phyloP scores from a whole-genome alignment of 345 rosid species.

The Eutrema yunnanense region DNA sequence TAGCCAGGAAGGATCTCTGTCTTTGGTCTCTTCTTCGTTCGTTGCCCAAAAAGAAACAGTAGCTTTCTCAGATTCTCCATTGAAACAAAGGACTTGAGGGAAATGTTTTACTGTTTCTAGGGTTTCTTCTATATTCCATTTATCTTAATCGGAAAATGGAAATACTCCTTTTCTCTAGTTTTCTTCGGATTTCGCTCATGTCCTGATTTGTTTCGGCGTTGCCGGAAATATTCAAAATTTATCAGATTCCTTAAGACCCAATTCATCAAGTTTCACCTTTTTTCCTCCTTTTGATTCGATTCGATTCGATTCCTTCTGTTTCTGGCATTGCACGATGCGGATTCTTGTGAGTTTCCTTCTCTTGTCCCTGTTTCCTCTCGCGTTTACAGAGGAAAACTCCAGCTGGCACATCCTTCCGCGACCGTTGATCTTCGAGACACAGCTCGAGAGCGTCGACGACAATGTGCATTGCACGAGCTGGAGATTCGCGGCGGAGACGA shows the following conservation, averaged over 20 bases:
- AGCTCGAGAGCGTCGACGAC: slow-evolving; percentile 29
- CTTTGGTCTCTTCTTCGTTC: background rate
- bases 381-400: slow-evolving; percentile 32
- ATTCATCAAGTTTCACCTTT: background rate
- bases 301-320: background rate
- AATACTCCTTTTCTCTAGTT: background rate
- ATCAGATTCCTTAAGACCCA: slow-evolving; percentile 10
- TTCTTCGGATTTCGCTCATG: background rate
- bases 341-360: slow-evolving; percentile 30
- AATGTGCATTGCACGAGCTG: slow-evolving; percentile 68
- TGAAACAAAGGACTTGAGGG: background rate
- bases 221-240: background rate
- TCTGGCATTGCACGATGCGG: slow-evolving; percentile 31
- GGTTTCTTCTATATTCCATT: slow-evolving; percentile 1
- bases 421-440: slow-evolving; percentile 50
- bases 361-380: slow-evolving; percentile 31
- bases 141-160: background rate
- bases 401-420: slow-evolving; percentile 41
- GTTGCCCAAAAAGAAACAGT: slow-evolving; percentile 1
- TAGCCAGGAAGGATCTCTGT: background rate
- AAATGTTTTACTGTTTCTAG: slow-evolving; percentile 8
- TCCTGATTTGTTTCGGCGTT: background rate
- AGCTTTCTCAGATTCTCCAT: slow-evolving; percentile 4
- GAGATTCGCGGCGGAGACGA: slow-evolving; percentile 80
- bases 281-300: background rate